These are phyloP conservation scores for Diaporthe caulivora DNA, from an alignment of 2,329 filamentous ascomycete genomes.

Conservation along the genomic window DNA sequence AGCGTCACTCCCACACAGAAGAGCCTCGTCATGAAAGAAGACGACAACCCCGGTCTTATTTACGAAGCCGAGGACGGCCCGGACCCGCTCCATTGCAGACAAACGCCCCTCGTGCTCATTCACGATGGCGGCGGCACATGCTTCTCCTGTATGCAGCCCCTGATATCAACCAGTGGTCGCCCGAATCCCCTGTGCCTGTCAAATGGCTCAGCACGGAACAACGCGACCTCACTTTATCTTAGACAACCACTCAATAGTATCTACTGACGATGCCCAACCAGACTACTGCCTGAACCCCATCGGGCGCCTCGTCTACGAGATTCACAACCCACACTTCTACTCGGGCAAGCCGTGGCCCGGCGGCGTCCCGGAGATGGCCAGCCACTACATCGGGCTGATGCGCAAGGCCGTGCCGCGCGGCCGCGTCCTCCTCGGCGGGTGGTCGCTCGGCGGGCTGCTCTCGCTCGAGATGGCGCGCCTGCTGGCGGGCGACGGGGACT, in stretches of 20 bases:
- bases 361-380: conserved; percentile 67
- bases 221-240: too few relatives aligned
- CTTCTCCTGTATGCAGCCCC: conserved; percentile 51
- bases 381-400: conserved; percentile 61
- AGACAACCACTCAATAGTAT: background rate
- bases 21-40: conserved; percentile 22
- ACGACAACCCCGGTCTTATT: conserved; percentile 35
- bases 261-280: background rate
- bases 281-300: conserved; percentile 67
- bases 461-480: conserved; percentile 63
- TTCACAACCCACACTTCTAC: conserved; percentile 66
- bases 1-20: background rate
- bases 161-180: too few relatives aligned
- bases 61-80: conserved; percentile 36
- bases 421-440: conserved; percentile 68
- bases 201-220: background rate
- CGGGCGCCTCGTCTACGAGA: conserved; percentile 63
- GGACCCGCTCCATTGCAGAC: background rate
- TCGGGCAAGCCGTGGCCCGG: conserved; percentile 61
- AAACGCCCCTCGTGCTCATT: conserved; percentile 63
- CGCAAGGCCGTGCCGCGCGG: conserved; percentile 52
- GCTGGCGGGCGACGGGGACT: conserved; percentile 50
- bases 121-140: conserved; percentile 73
- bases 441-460: conserved; percentile 67
- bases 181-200: background rate